phyloP scores from a whole-genome alignment of 345 rosid genomes.

The Gossypium arboreum region DNA sequence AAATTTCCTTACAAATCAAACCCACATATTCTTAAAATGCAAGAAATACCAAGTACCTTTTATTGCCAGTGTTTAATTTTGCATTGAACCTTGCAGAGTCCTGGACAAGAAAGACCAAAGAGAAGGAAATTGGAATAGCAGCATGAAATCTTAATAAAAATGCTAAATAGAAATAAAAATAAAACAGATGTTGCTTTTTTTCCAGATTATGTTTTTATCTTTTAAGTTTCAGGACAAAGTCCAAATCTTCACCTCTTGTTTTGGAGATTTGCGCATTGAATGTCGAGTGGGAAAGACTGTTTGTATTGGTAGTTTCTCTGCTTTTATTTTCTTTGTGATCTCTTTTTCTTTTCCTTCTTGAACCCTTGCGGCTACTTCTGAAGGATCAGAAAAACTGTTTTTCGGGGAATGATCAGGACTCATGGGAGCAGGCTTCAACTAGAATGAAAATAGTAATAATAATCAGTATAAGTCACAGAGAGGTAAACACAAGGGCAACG shows the following conservation, averaged over 20 bases:
- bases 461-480: neutral
- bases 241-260: constrained; percentile 31
- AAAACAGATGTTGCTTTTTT: neutral
- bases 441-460: neutral
- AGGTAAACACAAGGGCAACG: neutral
- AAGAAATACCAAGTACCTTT: constrained; percentile 42
- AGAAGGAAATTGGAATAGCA: constrained; percentile 2
- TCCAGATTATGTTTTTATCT: neutral
- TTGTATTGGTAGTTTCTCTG: constrained; percentile 29
- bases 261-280: constrained; percentile 23
- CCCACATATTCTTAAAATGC: constrained; percentile 10
- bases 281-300: constrained; percentile 24
- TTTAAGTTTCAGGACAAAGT: neutral
- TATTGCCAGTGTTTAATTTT: constrained; percentile 30
- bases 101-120: constrained; percentile 25
- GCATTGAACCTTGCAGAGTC: constrained; percentile 33
- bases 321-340: constrained; percentile 23
- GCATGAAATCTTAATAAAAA: neutral
- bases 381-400: constrained; percentile 8
- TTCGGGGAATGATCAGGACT: constrained; percentile 22
- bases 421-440: constrained; percentile 27
- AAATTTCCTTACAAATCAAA: constrained; percentile 1
- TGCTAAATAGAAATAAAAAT: neutral
- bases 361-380: constrained; percentile 25
- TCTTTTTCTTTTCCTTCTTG: constrained; percentile 28